phyloP scores from a whole-genome alignment of 805 yeast genomes.

The Zygotorulaspora danielsina region DNA sequence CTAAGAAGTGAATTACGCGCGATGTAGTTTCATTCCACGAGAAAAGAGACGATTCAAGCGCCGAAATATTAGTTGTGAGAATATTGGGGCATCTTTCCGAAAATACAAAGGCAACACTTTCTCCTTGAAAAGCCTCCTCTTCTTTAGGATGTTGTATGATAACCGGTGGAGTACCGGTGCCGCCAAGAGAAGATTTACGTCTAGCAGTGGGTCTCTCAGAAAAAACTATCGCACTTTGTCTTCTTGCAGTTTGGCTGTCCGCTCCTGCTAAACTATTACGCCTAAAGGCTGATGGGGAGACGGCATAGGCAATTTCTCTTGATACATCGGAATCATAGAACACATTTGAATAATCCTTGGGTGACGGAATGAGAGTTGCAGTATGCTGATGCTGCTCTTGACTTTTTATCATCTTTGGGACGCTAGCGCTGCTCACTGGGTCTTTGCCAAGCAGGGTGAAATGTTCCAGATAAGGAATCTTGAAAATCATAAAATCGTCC shows the following conservation, averaged over 20 bases:
- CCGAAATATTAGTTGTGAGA: constrained; percentile 14
- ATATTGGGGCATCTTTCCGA: constrained; percentile 9
- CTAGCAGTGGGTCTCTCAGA: constrained; percentile 7
- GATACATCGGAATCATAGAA: constrained; percentile 12
- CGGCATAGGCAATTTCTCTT: constrained; percentile 12
- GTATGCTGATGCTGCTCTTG: background rate
- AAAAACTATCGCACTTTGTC: constrained; percentile 18
- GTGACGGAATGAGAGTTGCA: background rate
- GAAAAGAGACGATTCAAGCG: constrained; percentile 14
- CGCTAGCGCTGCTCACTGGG: background rate
- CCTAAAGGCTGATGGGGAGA: constrained; percentile 26
- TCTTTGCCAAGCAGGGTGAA: constrained; percentile 7
- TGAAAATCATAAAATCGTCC: constrained; percentile 12
- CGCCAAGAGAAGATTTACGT: constrained; percentile 17
- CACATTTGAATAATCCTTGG: constrained; percentile 4
- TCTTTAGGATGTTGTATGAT: constrained; percentile 1
- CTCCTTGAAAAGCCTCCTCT: constrained; percentile 5
- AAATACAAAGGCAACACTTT: constrained; percentile 10
- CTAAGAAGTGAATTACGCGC: constrained; percentile 10
- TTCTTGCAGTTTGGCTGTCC: constrained; percentile 20
- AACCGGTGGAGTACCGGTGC: constrained; percentile 5
- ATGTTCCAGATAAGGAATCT: constrained; percentile 12
- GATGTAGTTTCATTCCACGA: constrained; percentile 8
- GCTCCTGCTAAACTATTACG: constrained; percentile 24
- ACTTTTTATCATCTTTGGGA: background rate